Base-by-base conservation (phyloP, 164 flowering plant genomes). In the Buxus sempervirens region DNA sequence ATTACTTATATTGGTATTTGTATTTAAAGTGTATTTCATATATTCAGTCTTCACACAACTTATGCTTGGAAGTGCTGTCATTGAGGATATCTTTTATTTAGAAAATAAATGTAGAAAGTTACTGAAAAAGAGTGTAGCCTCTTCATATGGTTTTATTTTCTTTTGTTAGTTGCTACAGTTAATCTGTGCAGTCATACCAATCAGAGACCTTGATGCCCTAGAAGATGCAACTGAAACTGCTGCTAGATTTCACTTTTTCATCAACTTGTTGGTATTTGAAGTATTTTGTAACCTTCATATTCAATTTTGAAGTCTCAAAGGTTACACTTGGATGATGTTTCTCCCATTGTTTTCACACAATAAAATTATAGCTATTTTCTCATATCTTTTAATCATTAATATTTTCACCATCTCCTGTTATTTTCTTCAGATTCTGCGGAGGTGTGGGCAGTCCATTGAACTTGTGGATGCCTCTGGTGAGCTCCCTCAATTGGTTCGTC, bases 381-480 rank as follows among this genome's bases (percentile, higher is more conserved):
- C n/a, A 16, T 60, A 24, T 42, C 60, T 72, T 22, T 7, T 54
- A 12, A 53, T 23, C 60, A 66, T 22, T 8, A 54, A 54, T 61
- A 48, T 16, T 62, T 27, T 61, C 22, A 51, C 26, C 60, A 64
- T 57, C 41, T 20, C 70, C 36, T 71, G 22, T 56, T 38, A 10
- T 55, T 57, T 72, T 70, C 68, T 78, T 75, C 75, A 96, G 99
- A 70, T 96, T 75, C 77, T 96, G 71, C 82, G 90, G 75, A 89
- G 85, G 73, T 84, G 96, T 83, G 87, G 77, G 45, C 93, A 82
- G 18, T 75, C 96, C 67, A 82, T 96, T 81, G 97, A 96, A 77
- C 96, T 96, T 75, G 72, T 93, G 73, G 99, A 96, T 79, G 97
- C 87, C 71, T 88, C 89, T 12, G 60, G 62, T 75, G 95, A 93